phyloP scores from a whole-genome alignment of 176 grass and related monocot species.

The Musa itinerans region DNA sequence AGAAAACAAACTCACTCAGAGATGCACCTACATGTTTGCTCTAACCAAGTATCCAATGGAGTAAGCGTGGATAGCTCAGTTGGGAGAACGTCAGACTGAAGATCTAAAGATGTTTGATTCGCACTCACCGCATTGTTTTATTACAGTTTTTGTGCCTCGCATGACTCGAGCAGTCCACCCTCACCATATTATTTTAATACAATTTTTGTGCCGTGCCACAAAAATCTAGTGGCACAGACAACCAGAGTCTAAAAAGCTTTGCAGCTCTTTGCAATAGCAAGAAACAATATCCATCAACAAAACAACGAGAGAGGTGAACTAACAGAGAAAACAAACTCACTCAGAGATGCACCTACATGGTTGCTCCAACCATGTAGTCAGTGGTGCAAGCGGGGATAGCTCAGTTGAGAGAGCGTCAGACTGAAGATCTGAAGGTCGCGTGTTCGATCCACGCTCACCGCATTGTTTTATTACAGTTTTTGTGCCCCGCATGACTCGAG shows the following conservation, averaged over 20 bases:
- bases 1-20: too few relatives aligned
- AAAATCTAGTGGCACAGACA: conserved; percentile 89
- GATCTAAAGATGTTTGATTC: conserved; percentile 81
- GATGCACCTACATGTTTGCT: too few relatives aligned
- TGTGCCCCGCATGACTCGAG: too few relatives aligned
- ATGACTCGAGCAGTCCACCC: conserved; percentile 68
- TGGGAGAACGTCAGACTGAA: conserved; percentile 92
- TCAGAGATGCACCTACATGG: too few relatives aligned
- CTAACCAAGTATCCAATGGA: too few relatives aligned
- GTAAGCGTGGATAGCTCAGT: conserved; percentile 85
- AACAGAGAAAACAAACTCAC: too few relatives aligned
- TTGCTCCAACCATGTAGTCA: too few relatives aligned
- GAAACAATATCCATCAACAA: conserved; percentile 24
- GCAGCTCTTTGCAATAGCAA: conserved; percentile 85
- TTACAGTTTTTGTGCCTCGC: too few relatives aligned
- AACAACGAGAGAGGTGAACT: too few relatives aligned
- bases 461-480: neutral
- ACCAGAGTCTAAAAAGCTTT: conserved; percentile 82
- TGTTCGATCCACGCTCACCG: conserved; percentile 39
- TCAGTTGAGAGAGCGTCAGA: conserved; percentile 88
- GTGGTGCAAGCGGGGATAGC: conserved; percentile 42
- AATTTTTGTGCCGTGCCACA: too few relatives aligned
- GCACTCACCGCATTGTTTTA: neutral
- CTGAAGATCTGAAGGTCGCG: conserved; percentile 96
- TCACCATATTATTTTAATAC: too few relatives aligned